These are phyloP conservation scores for Colletotrichum destructivum DNA, from an alignment of 2,329 filamentous ascomycete genomes.

Conservation along the genomic window DNA sequence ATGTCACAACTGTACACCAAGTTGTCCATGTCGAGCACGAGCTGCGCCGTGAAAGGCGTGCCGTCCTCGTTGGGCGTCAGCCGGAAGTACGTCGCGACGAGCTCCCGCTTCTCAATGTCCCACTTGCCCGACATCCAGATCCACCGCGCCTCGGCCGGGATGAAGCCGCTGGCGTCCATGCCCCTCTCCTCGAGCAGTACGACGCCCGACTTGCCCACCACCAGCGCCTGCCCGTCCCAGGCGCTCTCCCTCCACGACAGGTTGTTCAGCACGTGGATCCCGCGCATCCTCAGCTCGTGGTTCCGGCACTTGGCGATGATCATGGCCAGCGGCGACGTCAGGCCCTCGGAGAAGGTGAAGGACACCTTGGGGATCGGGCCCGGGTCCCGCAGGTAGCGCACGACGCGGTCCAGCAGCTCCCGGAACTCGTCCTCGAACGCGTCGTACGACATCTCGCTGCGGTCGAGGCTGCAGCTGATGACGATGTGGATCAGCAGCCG, in stretches of 20 bases:
- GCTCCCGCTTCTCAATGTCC: constrained; percentile 35
- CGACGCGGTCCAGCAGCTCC: constrained; percentile 26
- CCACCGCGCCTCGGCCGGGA: constrained; percentile 41
- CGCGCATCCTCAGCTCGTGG: constrained; percentile 42
- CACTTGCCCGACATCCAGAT: constrained; percentile 37
- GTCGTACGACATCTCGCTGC: constrained; percentile 42
- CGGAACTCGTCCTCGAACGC: constrained; percentile 40
- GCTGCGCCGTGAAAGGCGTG: neutral
- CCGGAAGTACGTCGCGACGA: constrained; percentile 35
- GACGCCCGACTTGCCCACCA: constrained; percentile 39
- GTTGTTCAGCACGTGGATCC: constrained; percentile 25
- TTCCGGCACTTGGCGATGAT: constrained; percentile 42
- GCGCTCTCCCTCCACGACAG: constrained; percentile 42
- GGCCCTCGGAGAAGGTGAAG: constrained; percentile 39
- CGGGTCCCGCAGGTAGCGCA: constrained; percentile 37
- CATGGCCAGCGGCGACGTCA: constrained; percentile 38
- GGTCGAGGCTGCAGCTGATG: constrained; percentile 39
- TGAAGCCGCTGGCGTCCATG: constrained; percentile 35
- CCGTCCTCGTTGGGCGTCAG: constrained; percentile 28
- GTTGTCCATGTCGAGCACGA: constrained; percentile 33
- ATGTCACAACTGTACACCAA: constrained; percentile 14
- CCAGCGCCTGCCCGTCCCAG: constrained; percentile 39
- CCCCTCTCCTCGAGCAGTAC: constrained; percentile 44
- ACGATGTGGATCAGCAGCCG: constrained; percentile 30
- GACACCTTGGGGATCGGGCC: constrained; percentile 14